phyloP scores from a whole-genome alignment of 441 rosid species.

The Pelargonium fulgidum region DNA sequence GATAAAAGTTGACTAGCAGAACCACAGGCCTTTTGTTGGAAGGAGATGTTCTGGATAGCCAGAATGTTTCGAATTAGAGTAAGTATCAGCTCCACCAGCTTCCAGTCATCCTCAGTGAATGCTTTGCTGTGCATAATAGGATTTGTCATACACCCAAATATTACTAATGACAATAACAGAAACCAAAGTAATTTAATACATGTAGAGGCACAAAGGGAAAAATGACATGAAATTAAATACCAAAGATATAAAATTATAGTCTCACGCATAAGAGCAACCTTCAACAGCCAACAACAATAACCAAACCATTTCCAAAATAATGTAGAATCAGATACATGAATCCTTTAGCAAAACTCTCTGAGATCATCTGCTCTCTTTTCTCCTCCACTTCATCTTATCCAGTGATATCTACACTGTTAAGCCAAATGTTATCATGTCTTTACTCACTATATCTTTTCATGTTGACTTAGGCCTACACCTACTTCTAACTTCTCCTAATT shows the following conservation, averaged over 20 bases:
- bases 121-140: slow-evolving; percentile 44
- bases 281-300: too few relatives aligned
- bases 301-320: too few relatives aligned
- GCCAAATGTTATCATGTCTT: too few relatives aligned
- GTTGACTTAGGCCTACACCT: too few relatives aligned
- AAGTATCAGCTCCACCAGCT: slow-evolving; percentile 83
- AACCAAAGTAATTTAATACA: background rate
- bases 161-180: slow-evolving; percentile 7
- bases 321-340: too few relatives aligned
- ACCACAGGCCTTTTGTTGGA: slow-evolving; percentile 62
- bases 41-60: slow-evolving; percentile 68
- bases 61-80: slow-evolving; percentile 80
- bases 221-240: background rate
- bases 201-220: background rate
- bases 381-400: too few relatives aligned
- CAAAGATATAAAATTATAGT: background rate
- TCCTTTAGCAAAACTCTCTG: too few relatives aligned
- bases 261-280: slow-evolving; percentile 2
- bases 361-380: too few relatives aligned
- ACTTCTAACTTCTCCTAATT: too few relatives aligned
- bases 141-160: background rate
- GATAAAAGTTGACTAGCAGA: slow-evolving; percentile 61
- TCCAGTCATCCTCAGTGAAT: slow-evolving; percentile 93
- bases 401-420: too few relatives aligned
- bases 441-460: too few relatives aligned